phyloP scores from a whole-genome alignment of 441 rosid species.

The Raphanus hybrid region DNA sequence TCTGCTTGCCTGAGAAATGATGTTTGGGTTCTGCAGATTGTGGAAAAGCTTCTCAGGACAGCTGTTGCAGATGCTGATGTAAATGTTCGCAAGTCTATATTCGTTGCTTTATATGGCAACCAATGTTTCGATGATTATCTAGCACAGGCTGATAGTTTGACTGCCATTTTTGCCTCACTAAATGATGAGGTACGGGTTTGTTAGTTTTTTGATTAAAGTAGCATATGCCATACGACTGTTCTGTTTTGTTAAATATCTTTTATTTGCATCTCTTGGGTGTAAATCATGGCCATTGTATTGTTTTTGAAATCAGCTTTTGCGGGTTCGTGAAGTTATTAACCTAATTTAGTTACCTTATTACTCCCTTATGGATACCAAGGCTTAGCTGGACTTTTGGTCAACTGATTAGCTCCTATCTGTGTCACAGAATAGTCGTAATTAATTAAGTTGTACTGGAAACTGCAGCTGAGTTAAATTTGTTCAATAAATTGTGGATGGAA shows the following conservation, averaged over 20 bases:
- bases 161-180: constrained; percentile 97
- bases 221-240: constrained; percentile 18
- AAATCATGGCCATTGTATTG: constrained; percentile 11
- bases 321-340: constrained; percentile 10
- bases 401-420: constrained; percentile 24
- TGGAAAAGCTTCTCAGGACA: constrained; percentile 97
- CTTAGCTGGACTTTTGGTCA: constrained; percentile 21
- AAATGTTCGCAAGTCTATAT: constrained; percentile 92
- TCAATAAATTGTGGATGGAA: constrained; percentile 22
- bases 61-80: constrained; percentile 99
- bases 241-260: constrained; percentile 19
- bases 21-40: constrained; percentile 70
- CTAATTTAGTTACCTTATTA: constrained; percentile 12
- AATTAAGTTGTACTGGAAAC: constrained; percentile 10
- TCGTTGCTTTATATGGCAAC: constrained; percentile 77
- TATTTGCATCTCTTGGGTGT: constrained; percentile 17
- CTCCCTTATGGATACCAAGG: constrained; percentile 12
- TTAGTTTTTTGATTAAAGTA: constrained; percentile 28
- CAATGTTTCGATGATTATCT: constrained; percentile 94
- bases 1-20: constrained; percentile 45
- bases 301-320: constrained; percentile 9
- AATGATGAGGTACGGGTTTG: constrained; percentile 89
- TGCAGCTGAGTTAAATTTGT: constrained; percentile 15
- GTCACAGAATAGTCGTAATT: constrained; percentile 22
- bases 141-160: constrained; percentile 98